phyloP scores from a whole-genome alignment of 371 early-diverging fungal genomes.

The Zychaea mexicana region DNA sequence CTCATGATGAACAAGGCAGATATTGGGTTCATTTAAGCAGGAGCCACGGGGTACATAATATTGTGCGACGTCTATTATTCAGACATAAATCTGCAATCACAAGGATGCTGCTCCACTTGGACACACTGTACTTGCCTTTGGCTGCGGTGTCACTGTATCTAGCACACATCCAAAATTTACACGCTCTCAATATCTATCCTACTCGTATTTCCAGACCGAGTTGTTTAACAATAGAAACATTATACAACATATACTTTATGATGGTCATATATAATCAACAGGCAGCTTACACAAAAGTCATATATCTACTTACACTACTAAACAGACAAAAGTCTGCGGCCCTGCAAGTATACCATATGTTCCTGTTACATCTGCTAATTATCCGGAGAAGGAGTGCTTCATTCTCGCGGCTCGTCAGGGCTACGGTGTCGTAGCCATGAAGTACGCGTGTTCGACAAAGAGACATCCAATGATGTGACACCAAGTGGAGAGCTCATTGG shows the following conservation, averaged over 20 bases:
- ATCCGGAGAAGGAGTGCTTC: constrained; percentile 44
- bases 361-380: constrained; percentile 21
- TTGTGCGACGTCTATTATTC: no score
- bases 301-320: constrained; percentile 69
- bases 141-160: constrained; percentile 62
- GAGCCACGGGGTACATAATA: no score
- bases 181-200: constrained; percentile 54
- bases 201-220: constrained; percentile 73
- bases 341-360: constrained; percentile 51
- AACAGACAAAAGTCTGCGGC: constrained; percentile 72
- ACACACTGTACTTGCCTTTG: no score
- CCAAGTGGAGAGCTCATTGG: constrained; percentile 63
- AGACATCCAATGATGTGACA: constrained; percentile 52
- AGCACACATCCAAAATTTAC: constrained; percentile 58
- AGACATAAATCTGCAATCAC: no score
- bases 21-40: no score
- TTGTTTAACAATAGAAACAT: no score
- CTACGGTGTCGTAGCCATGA: constrained; percentile 55
- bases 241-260: no score
- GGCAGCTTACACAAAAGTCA: no score
- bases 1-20: no score
- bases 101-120: no score
- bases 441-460: constrained; percentile 53
- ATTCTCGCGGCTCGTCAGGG: constrained; percentile 60
- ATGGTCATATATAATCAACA: no score